Evolutionary conservation across 306 rosid genomes (phyloP), one percentile per base, ranked within the genome.

Genomic region (Medicago lupulina): DNA sequence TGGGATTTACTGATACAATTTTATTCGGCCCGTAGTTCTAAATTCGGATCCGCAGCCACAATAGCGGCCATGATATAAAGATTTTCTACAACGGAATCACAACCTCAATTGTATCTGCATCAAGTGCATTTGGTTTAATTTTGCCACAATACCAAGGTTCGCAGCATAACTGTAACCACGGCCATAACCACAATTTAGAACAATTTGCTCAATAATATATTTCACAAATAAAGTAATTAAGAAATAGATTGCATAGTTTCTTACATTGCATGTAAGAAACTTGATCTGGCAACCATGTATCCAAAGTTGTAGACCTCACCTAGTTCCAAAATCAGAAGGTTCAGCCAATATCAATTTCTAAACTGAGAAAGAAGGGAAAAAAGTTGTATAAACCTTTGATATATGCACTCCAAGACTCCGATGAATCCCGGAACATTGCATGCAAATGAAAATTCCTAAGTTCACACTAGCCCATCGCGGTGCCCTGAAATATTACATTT

Each of bases 401-500:
- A 94, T 90, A 84, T 94, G 98, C 57, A 94, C 98, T 69, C 98
- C 98, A 58, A 92, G 98, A 81, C 96, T 88, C 44, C 98, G 86
- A 80, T 94, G 98, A 83, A 92, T 88, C 82, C 98, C 98, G 15
- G 98, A 94, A 80, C 97, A 94, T 65, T 88, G 97, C 97, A 92
- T 80, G 88, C 98, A 94, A 73, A 94, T 94, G 76, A 94, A 92
- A 67, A 88, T 87, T 78, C 98, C 98, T 38, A 94, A 86, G 83
- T 90, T 94, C 62, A 94, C 97, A 79, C 97, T 94, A 34, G 98
- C 98, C 98, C 98, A 94, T 79, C 98, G 85, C 5, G 98, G 98
- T 43, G 96, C 96, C 88, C 98, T 94, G 95, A 77, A 51, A 55
- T 70, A 77, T 28, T 28, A 46, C 71, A 65, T 62, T 23, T 66